These are phyloP conservation scores for Penicillium taxi DNA, from an alignment of 495 filamentous ascomycete species.

Conservation along the genomic window DNA sequence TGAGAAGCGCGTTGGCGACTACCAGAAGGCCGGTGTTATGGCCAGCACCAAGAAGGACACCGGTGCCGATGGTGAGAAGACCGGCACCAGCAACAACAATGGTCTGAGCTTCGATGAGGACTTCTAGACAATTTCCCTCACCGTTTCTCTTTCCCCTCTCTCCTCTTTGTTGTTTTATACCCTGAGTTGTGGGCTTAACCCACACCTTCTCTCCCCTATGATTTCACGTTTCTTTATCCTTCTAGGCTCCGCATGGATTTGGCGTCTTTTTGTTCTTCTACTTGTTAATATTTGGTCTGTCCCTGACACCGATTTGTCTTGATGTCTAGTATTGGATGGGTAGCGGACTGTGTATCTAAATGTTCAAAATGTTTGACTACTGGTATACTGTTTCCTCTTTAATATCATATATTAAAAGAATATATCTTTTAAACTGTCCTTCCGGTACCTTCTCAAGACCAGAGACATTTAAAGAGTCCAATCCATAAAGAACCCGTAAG, in stretches of 20 bases:
- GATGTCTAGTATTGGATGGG: conserved; percentile 20
- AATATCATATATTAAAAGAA: neutral
- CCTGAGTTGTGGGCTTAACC: conserved; percentile 10
- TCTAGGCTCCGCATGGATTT: conserved; percentile 35
- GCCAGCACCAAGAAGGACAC: conserved; percentile 76
- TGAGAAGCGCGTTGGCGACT: conserved; percentile 98
- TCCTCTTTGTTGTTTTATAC: conserved; percentile 26
- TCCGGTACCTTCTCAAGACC: neutral
- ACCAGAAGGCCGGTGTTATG: conserved; percentile 99
- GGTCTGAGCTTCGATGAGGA: conserved; percentile 95
- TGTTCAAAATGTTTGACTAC: conserved; percentile 14
- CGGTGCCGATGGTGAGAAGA: conserved; percentile 45
- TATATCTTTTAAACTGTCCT: neutral
- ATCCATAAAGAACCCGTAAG: conserved; percentile 8
- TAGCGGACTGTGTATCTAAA: conserved; percentile 27
- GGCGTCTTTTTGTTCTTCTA: conserved; percentile 29
- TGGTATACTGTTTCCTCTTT: conserved; percentile 5
- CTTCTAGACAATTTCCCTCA: conserved; percentile 54
- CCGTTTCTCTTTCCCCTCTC: conserved; percentile 19
- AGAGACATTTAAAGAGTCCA: neutral
- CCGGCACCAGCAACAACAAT: conserved; percentile 53
- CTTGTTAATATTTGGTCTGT: conserved; percentile 13
- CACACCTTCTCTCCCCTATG: conserved; percentile 14
- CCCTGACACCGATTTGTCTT: conserved; percentile 9
- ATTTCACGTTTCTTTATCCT: conserved; percentile 21